A percentile compares a stretch with the other conserved stretches of the same genome.
These are phyloP conservation scores for Lentinula boryana DNA, from an alignment of 768 basidiomycete species.

Conservation along the genomic window DNA sequence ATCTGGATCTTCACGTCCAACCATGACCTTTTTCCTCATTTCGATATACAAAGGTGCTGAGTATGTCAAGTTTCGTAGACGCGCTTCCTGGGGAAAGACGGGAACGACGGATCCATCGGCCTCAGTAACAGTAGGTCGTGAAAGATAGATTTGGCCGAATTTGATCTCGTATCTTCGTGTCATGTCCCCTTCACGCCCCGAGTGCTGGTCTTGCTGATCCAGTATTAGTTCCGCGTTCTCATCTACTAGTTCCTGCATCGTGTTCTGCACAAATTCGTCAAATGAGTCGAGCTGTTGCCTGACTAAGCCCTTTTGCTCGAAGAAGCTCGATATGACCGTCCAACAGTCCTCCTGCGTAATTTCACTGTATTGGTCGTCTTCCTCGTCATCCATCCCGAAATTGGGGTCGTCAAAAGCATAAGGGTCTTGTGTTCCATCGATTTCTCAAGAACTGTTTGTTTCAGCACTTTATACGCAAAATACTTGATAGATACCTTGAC, in stretches of 20 bases:
- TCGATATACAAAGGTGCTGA: conserved; percentile 95
- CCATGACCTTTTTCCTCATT: conserved; percentile 80
- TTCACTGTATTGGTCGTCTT: conserved; percentile 55
- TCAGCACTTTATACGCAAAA: not conserved
- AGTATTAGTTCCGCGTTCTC: conserved; percentile 94
- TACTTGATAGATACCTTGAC: conserved; percentile 41
- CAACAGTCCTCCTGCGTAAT: conserved; percentile 93
- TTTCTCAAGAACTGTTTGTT: conserved; percentile 2
- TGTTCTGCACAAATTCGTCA: conserved; percentile 98
- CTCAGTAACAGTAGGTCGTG: conserved; percentile 91
- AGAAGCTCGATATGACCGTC: conserved; percentile 95
- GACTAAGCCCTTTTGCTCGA: conserved; percentile 95
- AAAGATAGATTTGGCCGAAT: conserved; percentile 97
- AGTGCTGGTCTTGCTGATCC: conserved; percentile 95
- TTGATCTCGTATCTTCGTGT: conserved; percentile 95
- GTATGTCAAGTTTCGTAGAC: conserved; percentile 92
- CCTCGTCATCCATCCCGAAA: conserved; percentile 52
- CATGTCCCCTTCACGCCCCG: conserved; percentile 73
- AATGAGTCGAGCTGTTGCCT: conserved; percentile 97
- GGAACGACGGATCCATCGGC: conserved; percentile 91
- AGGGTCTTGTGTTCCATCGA: conserved; percentile 35
- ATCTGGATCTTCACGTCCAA: conserved; percentile 77
- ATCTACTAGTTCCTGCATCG: conserved; percentile 98
- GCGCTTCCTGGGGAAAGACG: conserved; percentile 95
- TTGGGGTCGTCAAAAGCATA: conserved; percentile 57